Evolutionary conservation across 139 green algal species (phyloP), one percentile per base, ranked within the genome.

Genomic region (Chlamydomonas schloesseri): DNA sequence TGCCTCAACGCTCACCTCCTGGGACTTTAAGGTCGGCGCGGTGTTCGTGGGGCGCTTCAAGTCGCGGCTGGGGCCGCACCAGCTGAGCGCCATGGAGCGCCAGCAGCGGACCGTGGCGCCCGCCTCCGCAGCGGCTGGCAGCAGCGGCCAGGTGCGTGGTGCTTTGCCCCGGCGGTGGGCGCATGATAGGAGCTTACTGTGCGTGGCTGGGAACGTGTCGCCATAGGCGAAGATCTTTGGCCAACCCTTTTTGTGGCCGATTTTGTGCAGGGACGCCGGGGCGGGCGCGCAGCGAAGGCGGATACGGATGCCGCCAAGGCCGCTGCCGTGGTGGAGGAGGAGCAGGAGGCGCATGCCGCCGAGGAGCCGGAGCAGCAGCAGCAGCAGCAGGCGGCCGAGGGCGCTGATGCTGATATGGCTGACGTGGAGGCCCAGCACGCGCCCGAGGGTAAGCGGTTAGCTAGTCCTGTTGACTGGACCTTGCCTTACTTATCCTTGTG

Each of bases 21-120:
- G 5, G 6, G 42, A 2, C 18, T 24, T 29, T 31, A 68, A 87
- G 69, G 69, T 87, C 64, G 71, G 77, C 21, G 75, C 73, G 2
- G 89, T 94, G 28, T 94, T 93, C 80, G 89, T 93, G 60, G 89
- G 89, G 8, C 69, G 70, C 13, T 94, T 94, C 71, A 91, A 83
- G 69, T 73, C 29, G 34, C 91, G 91, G 71, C 76, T 92, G 46
- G 91, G 89, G 4, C 89, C 89, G 18, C 86, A 89, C 74, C 89
- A 92, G 89, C 75, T 92, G 72, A 72, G 71, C 42, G 58, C 84
- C 31, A 87, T 79, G 69, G 55, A 70, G 34, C 53, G 55, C 34
- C 81, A 77, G 47, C 80, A 71, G 69, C 55, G 55, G 31, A 5
- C 58, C 3, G 76, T 60, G 60, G 36, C 60, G 36, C 24, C 14